Percentiles rank a stretch among this genome's conserved stretches.
These are phyloP conservation scores for Penicillium sp. DNA, from an alignment of 2,329 filamentous ascomycete genomes.

Conservation along the genomic window DNA sequence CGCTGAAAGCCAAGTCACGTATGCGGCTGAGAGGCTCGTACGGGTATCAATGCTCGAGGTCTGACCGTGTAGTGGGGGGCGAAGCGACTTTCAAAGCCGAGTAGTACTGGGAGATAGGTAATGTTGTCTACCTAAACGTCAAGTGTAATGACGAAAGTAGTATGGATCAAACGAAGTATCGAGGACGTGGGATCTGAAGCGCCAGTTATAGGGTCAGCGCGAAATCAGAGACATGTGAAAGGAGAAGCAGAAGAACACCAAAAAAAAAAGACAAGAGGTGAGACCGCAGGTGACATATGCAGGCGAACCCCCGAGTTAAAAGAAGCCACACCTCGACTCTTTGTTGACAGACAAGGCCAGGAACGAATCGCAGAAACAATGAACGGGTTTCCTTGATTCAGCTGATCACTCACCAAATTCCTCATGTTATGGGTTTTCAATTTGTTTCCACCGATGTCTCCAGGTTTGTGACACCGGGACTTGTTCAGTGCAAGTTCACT, in stretches of 20 bases:
- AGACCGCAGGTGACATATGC: conserved; percentile 24
- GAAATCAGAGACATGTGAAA: conserved; percentile 9
- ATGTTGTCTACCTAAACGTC: neutral
- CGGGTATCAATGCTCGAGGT: conserved; percentile 3
- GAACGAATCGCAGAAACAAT: conserved; percentile 17
- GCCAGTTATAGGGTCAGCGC: conserved; percentile 14
- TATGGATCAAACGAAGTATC: conserved; percentile 5
- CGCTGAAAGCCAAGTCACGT: neutral
- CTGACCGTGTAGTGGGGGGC: conserved; percentile 1
- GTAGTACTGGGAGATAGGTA: neutral
- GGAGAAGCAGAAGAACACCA: conserved; percentile 1
- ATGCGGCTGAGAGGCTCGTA: conserved; percentile 7
- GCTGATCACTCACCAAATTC: conserved; percentile 18
- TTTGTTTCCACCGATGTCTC: neutral
- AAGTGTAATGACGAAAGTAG: neutral
- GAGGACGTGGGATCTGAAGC: conserved; percentile 13
- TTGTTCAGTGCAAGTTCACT: conserved; percentile 7
- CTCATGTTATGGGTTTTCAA: conserved; percentile 18
- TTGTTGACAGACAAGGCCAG: conserved; percentile 19
- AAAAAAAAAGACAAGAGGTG: conserved; percentile 18
- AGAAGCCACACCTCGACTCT: conserved; percentile 14
- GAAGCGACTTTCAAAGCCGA: neutral
- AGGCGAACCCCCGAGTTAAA: conserved; percentile 18
- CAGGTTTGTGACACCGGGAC: conserved; percentile 1
- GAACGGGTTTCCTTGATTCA: conserved; percentile 3